These are phyloP conservation scores for Malassezia sympodialis DNA, from an alignment of 1,284 basidiomycete genomes.

Conservation along the genomic window DNA sequence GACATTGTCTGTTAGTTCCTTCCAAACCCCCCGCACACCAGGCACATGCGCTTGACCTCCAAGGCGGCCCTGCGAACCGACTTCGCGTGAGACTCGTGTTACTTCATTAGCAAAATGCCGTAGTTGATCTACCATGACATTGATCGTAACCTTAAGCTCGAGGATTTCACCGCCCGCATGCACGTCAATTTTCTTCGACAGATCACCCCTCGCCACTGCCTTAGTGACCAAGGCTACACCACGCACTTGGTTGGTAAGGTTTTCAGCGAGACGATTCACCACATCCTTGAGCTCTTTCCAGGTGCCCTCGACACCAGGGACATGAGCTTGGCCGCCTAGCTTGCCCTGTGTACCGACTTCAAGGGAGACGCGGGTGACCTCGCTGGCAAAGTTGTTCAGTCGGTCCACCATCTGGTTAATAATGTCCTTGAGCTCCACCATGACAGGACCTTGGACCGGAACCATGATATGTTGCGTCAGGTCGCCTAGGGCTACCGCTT, in stretches of 20 bases:
- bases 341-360: slow-evolving; percentile 57
- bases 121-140: slow-evolving; percentile 83
- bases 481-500: slow-evolving; percentile 87
- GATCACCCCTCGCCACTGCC: slow-evolving; percentile 87
- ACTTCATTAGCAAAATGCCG: slow-evolving; percentile 89
- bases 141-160: slow-evolving; percentile 94
- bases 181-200: slow-evolving; percentile 91
- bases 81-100: slow-evolving; percentile 68
- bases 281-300: slow-evolving; percentile 49
- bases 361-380: slow-evolving; percentile 84
- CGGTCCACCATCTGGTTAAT: slow-evolving; percentile 89
- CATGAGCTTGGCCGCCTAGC: slow-evolving; percentile 47
- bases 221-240: slow-evolving; percentile 94
- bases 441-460: slow-evolving; percentile 85
- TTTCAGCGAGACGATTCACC: slow-evolving; percentile 47
- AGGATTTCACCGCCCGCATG: slow-evolving; percentile 92
- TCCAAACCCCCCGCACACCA: slow-evolving; percentile 48
- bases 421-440: slow-evolving; percentile 95
- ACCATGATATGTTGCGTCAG: slow-evolving; percentile 92
- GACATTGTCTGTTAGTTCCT: slow-evolving; percentile 56
- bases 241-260: slow-evolving; percentile 80
- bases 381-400: slow-evolving; percentile 77
- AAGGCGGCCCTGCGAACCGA: slow-evolving; percentile 37
- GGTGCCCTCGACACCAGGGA: slow-evolving; percentile 47
- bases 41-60: slow-evolving; percentile 48